Evolutionary conservation across 2,329 filamentous ascomycete species (phyloP), one percentile per base, ranked within the genome.

Genomic region (Diplodia mutila): DNA sequence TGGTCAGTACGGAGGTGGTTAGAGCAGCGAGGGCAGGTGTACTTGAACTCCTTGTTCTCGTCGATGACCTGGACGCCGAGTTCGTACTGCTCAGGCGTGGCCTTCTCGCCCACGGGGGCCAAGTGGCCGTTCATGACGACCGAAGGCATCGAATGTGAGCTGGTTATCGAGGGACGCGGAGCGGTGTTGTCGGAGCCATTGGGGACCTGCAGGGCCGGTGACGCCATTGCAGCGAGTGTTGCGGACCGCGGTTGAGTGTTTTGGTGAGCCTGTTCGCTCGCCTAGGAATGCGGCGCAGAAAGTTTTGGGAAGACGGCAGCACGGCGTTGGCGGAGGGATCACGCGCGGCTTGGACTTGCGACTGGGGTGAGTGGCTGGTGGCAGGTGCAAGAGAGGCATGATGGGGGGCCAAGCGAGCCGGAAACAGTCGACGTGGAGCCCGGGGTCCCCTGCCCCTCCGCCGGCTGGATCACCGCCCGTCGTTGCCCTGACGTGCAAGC

Each of bases 11-110:
- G 32, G 66, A 61, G 34, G 49, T 53, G 63, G 34, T 32, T 34
- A 23, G 69, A 23, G 46, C 37, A 65, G 63, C 42, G 25, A 25
- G 29, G 32, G 23, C 18, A 46, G 53, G 76, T 90, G 71, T 87
- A 97, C 93, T 97, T 98, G 88, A 97, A 99, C 74, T 92, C 87
- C 84, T 98, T 98, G 77, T 96, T 90, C 82, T 94, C 94, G 78
- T 97, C 93, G 77, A 99, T 92, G 74, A 99, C 93, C 82, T 99
- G 95, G 76, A 98, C 92, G 77, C 95, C 95, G 86, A 97, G 91
- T 76, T 93, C 91, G 80, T 94, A 98, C 71, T 89, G 85, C 77
- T 87, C 85, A 72, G 85, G 84, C 70, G 83, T 82, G 75, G 87
- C 85, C 81, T 85, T 84, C 82, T 90, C 90, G 78, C 81, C 82